Base-by-base conservation (phyloP, 2,329 filamentous ascomycete genomes). In the Pseudonectria foliicola region DNA sequence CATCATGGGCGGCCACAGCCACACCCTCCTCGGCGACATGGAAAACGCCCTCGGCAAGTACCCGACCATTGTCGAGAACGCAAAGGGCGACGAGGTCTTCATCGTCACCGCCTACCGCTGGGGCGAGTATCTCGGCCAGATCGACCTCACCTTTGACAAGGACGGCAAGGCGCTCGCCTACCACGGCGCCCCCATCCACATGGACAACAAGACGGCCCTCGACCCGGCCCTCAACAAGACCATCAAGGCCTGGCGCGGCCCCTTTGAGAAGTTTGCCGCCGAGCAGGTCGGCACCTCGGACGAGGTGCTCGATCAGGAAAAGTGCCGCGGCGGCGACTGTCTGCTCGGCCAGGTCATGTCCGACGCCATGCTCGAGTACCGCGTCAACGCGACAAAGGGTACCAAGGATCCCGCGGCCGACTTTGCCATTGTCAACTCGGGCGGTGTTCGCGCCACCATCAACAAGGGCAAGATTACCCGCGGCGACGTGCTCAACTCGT, bases 61-160 rank as follows among this genome's bases (percentile, higher is more conserved):
- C 50, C 79, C 79, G 2, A 82, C 78, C 11, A 75, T 82, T 33
- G 68, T 70, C 34, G 58, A 70, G 18, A 80, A 82, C 53, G 56
- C 66, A 42, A 70, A 75, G 32, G 77, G 75, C 29, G 73, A 82
- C 24, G 79, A 82, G 48, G 78, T 82, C 32, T 82, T 82, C 50
- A 70, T 82, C 48, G 78, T 83, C 13, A 80, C 77, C 7, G 73
- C 77, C 3, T 82, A 77, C 52, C 71, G 77, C 42, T 82, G 79
- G 79, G 78, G 78, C 33, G 75, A 82, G 58, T 82, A 82, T 37
- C 57, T 82, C 3, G 79, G 78, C 38, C 78, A 78, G 54, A 82
- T 82, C 44, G 77, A 81, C 43, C 68, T 82, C 7, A 75, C 73
- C 1, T 82, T 79, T 48, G 75, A 80, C 46, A 44, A 62, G 4